phyloP scores from a whole-genome alignment of 169 alveolate genomes.

The Cytauxzoon felis region DNA sequence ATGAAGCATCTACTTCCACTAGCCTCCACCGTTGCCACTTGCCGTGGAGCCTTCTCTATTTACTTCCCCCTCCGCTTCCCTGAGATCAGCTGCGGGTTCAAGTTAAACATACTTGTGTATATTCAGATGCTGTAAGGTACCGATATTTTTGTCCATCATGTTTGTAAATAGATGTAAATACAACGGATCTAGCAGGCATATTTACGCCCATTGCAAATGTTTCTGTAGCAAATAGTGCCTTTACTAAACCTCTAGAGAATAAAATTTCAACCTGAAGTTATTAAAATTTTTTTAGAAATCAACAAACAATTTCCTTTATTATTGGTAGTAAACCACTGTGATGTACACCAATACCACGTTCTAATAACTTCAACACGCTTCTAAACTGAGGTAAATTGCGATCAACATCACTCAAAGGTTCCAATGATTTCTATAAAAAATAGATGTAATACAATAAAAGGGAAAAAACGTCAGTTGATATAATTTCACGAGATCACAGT shows the following conservation, averaged over 20 bases:
- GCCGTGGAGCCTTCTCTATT: too few species aligned
- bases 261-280: conserved; percentile 85
- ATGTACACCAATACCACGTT: conserved; percentile 96
- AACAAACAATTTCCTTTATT: conserved; percentile 89
- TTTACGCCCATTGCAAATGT: conserved; percentile 99
- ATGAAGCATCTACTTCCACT: not conserved
- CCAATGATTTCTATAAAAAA: conserved; percentile 69
- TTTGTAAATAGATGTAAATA: conserved; percentile 90
- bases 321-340: conserved; percentile 98
- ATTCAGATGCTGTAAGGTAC: conserved; percentile 92
- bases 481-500: not conserved
- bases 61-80: too few species aligned
- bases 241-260: conserved; percentile 92
- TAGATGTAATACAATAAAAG: not conserved
- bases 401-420: conserved; percentile 79
- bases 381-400: conserved; percentile 85
- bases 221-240: conserved; percentile 97
- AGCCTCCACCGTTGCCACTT: too few species aligned
- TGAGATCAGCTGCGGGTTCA: not conserved
- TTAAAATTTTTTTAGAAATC: not conserved
- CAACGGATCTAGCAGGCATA: conserved; percentile 98
- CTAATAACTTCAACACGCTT: conserved; percentile 76
- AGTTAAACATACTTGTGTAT: conserved; percentile 79
- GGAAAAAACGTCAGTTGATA: not conserved
- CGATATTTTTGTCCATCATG: conserved; percentile 88